Conservation (phyloP, 768 basidiomycete genomes). For the Artomyces pyxidatus region DNA sequence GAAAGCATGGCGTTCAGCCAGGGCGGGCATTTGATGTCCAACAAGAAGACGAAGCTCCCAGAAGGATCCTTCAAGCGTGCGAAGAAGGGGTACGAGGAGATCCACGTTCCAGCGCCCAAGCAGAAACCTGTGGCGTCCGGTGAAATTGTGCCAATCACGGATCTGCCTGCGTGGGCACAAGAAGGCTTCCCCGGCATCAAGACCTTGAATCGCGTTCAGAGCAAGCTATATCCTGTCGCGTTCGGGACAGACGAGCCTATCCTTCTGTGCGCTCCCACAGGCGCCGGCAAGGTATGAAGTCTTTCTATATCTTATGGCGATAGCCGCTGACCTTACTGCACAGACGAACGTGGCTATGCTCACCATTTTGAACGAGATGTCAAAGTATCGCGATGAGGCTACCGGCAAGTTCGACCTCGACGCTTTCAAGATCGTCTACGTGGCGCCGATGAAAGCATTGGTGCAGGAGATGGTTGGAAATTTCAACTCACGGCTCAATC, state of each 20-base stretch:
- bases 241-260: conserved; percentile 94
- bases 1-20: conserved; percentile 95
- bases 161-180: conserved; percentile 80
- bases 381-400: conserved; percentile 77
- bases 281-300: conserved; percentile 84
- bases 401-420: conserved; percentile 79
- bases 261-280: conserved; percentile 94
- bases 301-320: neutral
- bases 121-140: conserved; percentile 52
- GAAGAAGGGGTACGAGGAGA: conserved; percentile 96
- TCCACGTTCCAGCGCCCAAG: conserved; percentile 93
- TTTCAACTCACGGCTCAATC: conserved; percentile 67
- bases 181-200: conserved; percentile 75
- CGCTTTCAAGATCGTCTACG: conserved; percentile 93
- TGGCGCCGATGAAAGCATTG: conserved; percentile 98
- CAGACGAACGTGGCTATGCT: conserved; percentile 98
- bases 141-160: conserved; percentile 63
- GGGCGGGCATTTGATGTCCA: conserved; percentile 95
- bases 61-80: conserved; percentile 97
- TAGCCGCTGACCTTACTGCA: conserved; percentile 15
- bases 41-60: conserved; percentile 96
- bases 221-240: conserved; percentile 85
- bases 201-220: conserved; percentile 85
- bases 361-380: conserved; percentile 84
- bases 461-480: conserved; percentile 99